These are phyloP conservation scores for Chaetoscypha palmicola DNA, from an alignment of 2,329 filamentous ascomycete genomes.

Conservation along the genomic window DNA sequence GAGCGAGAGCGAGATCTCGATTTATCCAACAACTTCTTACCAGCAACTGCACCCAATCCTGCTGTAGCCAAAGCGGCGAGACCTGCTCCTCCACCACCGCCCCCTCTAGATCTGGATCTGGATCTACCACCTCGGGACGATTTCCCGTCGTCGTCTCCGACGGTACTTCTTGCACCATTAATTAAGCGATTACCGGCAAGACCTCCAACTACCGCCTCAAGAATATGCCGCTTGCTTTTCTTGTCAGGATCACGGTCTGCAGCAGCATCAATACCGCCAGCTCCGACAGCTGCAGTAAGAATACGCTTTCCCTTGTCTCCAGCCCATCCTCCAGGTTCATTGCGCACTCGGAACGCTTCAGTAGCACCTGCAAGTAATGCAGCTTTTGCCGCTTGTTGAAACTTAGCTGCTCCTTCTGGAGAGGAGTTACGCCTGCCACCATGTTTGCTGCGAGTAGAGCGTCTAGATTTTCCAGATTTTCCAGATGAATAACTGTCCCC, in stretches of 20 bases:
- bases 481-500: conserved; percentile 36
- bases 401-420: conserved; percentile 49
- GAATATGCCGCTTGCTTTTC: conserved; percentile 74
- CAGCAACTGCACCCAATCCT: conserved; percentile 52
- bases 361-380: conserved; percentile 84
- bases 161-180: conserved; percentile 67
- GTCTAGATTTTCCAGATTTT: conserved; percentile 44
- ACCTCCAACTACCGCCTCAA: conserved; percentile 84
- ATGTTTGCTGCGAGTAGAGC: conserved; percentile 38
- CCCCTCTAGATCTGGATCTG: conserved; percentile 35
- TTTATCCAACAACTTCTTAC: conserved; percentile 50
- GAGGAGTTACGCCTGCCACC: conserved; percentile 44
- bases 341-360: conserved; percentile 85
- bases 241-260: conserved; percentile 58
- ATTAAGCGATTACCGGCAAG: conserved; percentile 78
- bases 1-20: conserved; percentile 40
- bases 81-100: conserved; percentile 41
- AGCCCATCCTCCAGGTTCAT: conserved; percentile 81
- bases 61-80: conserved; percentile 59
- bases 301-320: conserved; percentile 89
- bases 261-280: conserved; percentile 76
- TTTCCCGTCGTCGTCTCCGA: conserved; percentile 37
- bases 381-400: conserved; percentile 84
- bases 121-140: conserved; percentile 61
- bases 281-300: conserved; percentile 77